A percentile compares a stretch with the other conserved stretches of the same genome.
Conservation (phyloP, 192 early-diverging fungal species). For the Entophlyctis luteolus region DNA sequence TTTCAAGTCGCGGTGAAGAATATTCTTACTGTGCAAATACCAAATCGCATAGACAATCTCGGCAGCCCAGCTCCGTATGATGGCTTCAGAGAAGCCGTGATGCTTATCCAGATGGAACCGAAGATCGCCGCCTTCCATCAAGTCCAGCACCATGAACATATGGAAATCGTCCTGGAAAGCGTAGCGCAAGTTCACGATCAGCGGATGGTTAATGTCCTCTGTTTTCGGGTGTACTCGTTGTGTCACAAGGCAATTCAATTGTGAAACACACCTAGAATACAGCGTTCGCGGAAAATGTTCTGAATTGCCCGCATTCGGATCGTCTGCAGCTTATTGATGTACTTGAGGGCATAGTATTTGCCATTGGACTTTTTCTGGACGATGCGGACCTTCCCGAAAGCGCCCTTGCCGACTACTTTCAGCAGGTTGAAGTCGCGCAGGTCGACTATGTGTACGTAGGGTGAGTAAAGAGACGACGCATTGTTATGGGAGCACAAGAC, state of each 20-base stretch:
- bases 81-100: constrained; percentile 38
- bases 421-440: constrained; percentile 86
- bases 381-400: constrained; percentile 95
- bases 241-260: not conserved
- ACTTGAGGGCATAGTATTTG: constrained; percentile 88
- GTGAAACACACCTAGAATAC: constrained; percentile 50
- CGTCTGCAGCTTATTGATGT: constrained; percentile 92
- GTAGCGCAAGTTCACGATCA: constrained; percentile 68
- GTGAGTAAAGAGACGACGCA: not conserved
- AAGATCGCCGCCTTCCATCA: constrained; percentile 59
- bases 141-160: constrained; percentile 49
- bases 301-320: constrained; percentile 77
- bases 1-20: constrained; percentile 51
- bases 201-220: constrained; percentile 80
- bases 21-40: constrained; percentile 43
- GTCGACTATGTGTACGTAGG: constrained; percentile 65
- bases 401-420: constrained; percentile 86
- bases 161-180: constrained; percentile 63
- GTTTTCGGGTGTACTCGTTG: not conserved
- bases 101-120: constrained; percentile 49
- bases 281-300: constrained; percentile 88
- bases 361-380: constrained; percentile 81
- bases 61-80: constrained; percentile 39
- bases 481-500: not conserved
- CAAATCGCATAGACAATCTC: constrained; percentile 41